These are phyloP conservation scores for Plasmodium relictum DNA, from an alignment of 169 alveolate genomes.

Conservation along the genomic window DNA sequence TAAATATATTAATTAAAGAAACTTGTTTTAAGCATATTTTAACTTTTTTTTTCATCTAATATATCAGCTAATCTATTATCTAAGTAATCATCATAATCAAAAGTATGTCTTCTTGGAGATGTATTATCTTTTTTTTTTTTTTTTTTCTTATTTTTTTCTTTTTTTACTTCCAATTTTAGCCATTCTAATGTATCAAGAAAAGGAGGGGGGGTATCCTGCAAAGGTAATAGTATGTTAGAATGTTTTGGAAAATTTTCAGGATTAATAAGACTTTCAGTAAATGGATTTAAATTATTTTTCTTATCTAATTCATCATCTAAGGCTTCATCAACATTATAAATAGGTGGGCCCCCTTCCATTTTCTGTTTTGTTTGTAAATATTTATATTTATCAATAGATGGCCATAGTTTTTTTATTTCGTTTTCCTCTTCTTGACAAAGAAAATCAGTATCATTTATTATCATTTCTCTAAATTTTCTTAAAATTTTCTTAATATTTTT, in stretches of 20 bases:
- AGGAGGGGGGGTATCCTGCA: conserved; percentile 74
- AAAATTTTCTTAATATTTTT: conserved; percentile 75
- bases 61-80: conserved; percentile 30
- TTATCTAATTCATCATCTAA: neutral
- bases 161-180: conserved; percentile 65
- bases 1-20: too few relatives aligned
- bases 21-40: neutral
- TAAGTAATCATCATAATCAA: conserved; percentile 60
- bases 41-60: conserved; percentile 18
- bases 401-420: conserved; percentile 75
- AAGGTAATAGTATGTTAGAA: conserved; percentile 50
- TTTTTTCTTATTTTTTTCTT: conserved; percentile 38
- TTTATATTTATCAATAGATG: conserved; percentile 65
- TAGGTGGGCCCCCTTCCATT: conserved; percentile 78
- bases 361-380: conserved; percentile 61
- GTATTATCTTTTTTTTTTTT: conserved; percentile 9
- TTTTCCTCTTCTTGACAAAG: conserved; percentile 36
- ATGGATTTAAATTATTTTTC: conserved; percentile 15
- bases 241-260: conserved; percentile 73
- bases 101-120: conserved; percentile 7
- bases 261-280: conserved; percentile 36
- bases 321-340: conserved; percentile 42
- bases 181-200: conserved; percentile 71
- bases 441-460: conserved; percentile 42
- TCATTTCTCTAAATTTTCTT: conserved; percentile 70